phyloP scores from a whole-genome alignment of 495 filamentous ascomycete species.

The Penicillium chermesinum region DNA sequence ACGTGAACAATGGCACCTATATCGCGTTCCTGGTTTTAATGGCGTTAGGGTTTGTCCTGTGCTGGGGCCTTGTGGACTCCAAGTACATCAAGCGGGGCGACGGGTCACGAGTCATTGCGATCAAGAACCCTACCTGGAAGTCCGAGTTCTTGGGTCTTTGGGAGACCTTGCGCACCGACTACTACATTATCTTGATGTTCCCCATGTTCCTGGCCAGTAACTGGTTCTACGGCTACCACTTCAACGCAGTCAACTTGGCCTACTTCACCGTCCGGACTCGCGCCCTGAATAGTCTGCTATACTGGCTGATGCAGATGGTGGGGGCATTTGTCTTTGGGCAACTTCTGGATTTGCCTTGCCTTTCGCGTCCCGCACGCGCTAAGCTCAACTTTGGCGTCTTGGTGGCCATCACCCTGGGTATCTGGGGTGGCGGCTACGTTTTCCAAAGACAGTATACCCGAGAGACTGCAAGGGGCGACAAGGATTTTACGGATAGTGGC shows the following conservation, averaged over 20 bases:
- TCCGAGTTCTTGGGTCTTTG: conserved; percentile 75
- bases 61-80: conserved; percentile 69
- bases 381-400: conserved; percentile 63
- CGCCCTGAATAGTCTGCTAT: conserved; percentile 77
- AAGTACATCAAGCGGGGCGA: conserved; percentile 73
- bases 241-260: conserved; percentile 51
- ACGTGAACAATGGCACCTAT: conserved; percentile 81
- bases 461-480: conserved; percentile 37
- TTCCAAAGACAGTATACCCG: conserved; percentile 66
- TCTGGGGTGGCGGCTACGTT: conserved; percentile 86
- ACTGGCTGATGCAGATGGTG: conserved; percentile 85
- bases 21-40: conserved; percentile 88
- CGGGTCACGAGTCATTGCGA: conserved; percentile 75
- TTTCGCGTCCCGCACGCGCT: conserved; percentile 70
- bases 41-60: conserved; percentile 65
- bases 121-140: conserved; percentile 79
- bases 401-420: conserved; percentile 67
- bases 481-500: conserved; percentile 61
- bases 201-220: conserved; percentile 67
- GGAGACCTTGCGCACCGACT: conserved; percentile 65
- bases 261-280: conserved; percentile 80
- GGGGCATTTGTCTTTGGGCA: conserved; percentile 76
- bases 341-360: conserved; percentile 58
- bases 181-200: conserved; percentile 80
- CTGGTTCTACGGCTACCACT: conserved; percentile 50